phyloP scores from a whole-genome alignment of 352 stramenopile species.

The Globisporangium nagaii region DNA sequence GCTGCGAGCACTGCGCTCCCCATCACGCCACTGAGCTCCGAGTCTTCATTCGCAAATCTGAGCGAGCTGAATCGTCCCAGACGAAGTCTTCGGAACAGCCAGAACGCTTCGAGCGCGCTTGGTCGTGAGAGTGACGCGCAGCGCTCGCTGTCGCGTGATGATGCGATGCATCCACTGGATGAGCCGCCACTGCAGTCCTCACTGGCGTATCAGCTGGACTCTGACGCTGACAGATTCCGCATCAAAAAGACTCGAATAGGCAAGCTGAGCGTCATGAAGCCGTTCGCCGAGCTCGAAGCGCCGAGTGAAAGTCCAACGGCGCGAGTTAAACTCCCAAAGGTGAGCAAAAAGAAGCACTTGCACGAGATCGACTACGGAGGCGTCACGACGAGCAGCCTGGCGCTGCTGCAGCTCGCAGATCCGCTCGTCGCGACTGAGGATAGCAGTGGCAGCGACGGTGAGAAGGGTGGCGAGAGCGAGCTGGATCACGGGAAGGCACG shows the following conservation, averaged over 20 bases:
- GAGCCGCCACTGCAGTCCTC: background rate
- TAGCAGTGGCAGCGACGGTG: too few species aligned
- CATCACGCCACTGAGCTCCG: background rate
- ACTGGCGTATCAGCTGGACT: background rate
- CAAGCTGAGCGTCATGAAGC: slow-evolving; percentile 7
- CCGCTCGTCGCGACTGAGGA: slow-evolving; percentile 1
- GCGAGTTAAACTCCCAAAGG: background rate
- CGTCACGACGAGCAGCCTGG: background rate
- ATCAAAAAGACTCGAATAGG: slow-evolving; percentile 11
- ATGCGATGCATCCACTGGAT: too few species aligned
- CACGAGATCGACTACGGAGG: slow-evolving; percentile 6
- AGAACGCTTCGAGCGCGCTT: background rate
- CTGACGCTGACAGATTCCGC: slow-evolving; percentile 3
- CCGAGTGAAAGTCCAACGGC: background rate
- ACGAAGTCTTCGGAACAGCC: background rate
- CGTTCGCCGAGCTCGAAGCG: slow-evolving; percentile 1
- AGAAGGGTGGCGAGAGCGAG: background rate
- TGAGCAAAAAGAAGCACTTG: slow-evolving; percentile 1
- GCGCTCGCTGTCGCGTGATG: background rate
- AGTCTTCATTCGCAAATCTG: background rate
- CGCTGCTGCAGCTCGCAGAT: slow-evolving; percentile 5
- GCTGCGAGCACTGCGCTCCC: slow-evolving; percentile 9
- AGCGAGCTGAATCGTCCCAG: background rate
- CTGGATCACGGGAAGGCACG: background rate
- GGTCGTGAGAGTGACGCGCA: background rate